These are phyloP conservation scores for Ciborinia camelliae DNA, from an alignment of 2,329 filamentous ascomycete genomes.

Conservation along the genomic window DNA sequence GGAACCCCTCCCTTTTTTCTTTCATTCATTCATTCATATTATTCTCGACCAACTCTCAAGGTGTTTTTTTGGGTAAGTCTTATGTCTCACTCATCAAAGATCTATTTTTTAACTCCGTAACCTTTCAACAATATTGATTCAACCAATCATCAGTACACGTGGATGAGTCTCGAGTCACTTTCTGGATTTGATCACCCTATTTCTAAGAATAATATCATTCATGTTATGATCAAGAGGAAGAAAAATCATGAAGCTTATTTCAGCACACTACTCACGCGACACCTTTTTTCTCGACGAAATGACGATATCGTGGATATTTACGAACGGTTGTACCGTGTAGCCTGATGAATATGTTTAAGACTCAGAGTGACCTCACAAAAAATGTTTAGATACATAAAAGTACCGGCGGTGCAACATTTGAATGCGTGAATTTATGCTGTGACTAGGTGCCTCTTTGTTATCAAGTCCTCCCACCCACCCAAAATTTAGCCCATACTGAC, in stretches of 20 bases:
- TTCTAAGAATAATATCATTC: not conserved
- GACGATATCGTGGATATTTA: not conserved
- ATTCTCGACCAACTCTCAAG: conserved; percentile 1
- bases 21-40: too few species aligned
- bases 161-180: conserved; percentile 77
- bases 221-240: not conserved
- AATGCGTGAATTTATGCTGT: conserved; percentile 5
- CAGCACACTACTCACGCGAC: conserved; percentile 9
- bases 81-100: not conserved
- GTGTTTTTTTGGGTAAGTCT: not conserved
- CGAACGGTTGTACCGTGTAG: not conserved
- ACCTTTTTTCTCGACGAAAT: not conserved
- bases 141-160: conserved; percentile 60
- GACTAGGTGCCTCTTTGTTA: not conserved
- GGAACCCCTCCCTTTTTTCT: too few species aligned
- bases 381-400: too few species aligned
- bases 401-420: not conserved
- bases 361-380: not conserved
- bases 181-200: conserved; percentile 68
- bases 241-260: not conserved
- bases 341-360: not conserved
- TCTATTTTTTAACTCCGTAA: not conserved
- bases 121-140: not conserved
- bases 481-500: not conserved
- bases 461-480: not conserved